Evolutionary conservation across 805 yeast species (phyloP), one percentile per base, ranked within the genome.

Genomic region (Barnettozyma californica): DNA sequence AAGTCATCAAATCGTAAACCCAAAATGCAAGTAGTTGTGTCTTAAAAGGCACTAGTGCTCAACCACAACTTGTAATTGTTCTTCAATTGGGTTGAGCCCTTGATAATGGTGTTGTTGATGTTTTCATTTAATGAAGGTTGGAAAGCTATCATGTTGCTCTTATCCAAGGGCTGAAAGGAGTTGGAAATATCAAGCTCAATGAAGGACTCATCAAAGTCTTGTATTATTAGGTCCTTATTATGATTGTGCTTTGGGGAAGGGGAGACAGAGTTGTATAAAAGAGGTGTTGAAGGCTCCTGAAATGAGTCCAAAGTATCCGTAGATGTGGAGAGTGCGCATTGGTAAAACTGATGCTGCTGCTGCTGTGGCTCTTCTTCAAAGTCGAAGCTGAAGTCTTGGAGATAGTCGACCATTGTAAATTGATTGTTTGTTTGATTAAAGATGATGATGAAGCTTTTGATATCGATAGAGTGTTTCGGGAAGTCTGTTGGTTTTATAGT

Each of bases 51-150:
- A 19, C 41, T 38, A 10, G n/a, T 41, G 31, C 33, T 46, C 26
- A 60, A 40, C 64, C 64, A 60, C 21, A 56, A 43, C 56, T 60
- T 55, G 53, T 60, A 60, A 52, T 60, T 60, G 52, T 55, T 56
- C 54, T 58, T 55, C 44, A 60, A 39, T 29, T 59, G 47, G 16
- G 26, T 49, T 8, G 62, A 42, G 7, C 62, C 63, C 50, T 59
- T 54, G n/a, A 33, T 37, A 38, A 57, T 58, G 9, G 58, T 54
- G 36, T 54, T 49, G 21, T 51, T 53, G 19, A 59, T 54, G 41
- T 37, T 54, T 18, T 45, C 44, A 20, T 41, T 19, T 9, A 43
- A 34, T 25, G 33, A 31, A 25, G 42, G 41, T 9, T 49, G 37
- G 11, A 45, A 50, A 10, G 42, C 14, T 9, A 49, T 49, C 34